Evolutionary conservation across 208 protist species (phyloP), one percentile per base, ranked within the genome.

Genomic region (Acanthamoeba lugdunensis): DNA sequence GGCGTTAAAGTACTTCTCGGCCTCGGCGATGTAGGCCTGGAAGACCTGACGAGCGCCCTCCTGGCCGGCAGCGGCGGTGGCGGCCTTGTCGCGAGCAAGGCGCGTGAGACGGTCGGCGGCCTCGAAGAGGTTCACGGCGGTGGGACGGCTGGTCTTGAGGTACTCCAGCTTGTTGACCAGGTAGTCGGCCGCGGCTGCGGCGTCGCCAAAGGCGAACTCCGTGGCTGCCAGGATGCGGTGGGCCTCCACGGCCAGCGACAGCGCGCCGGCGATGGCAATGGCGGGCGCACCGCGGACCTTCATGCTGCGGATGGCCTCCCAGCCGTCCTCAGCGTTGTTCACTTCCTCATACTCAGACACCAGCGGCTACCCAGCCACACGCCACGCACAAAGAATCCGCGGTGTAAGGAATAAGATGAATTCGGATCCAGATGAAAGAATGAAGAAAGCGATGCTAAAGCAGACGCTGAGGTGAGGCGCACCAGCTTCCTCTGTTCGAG

Each of bases 101-200:
- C 54, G 54, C 45, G 63, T 71, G 28, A 94, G 82, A 37, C 88
- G 33, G 56, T 94, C 91, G n/a, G 89, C 97, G 73, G 97, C 98
- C 93, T 98, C 98, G 88, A 97, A 98, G 0, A 99, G 97, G 96
- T 99, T 99, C 45, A 99, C 98, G 4, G 98, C 98, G 7, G 98
- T 99, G 14, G 98, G 98, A 28, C 98, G 97, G 85, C 85, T 91
- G 13, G 97, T 97, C 93, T 97, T 97, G 82, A 99, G 96, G 93
- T 97, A 97, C 94, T 98, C 97, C 84, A 98, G 97, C 94, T 97
- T 97, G 50, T 95, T 48, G 18, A 96, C 63, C 7, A 98, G 90
- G 45, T 90, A 88, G 41, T 87, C 65, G 28, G 75, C 89, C 37
- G 94, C 58, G 37, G 25, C 88, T 2, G 48, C 54, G 21, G 77